Evolutionary conservation across 2,329 filamentous ascomycete genomes (phyloP), one percentile per base, ranked within the genome.

Genomic region (Spiromastix sp.): DNA sequence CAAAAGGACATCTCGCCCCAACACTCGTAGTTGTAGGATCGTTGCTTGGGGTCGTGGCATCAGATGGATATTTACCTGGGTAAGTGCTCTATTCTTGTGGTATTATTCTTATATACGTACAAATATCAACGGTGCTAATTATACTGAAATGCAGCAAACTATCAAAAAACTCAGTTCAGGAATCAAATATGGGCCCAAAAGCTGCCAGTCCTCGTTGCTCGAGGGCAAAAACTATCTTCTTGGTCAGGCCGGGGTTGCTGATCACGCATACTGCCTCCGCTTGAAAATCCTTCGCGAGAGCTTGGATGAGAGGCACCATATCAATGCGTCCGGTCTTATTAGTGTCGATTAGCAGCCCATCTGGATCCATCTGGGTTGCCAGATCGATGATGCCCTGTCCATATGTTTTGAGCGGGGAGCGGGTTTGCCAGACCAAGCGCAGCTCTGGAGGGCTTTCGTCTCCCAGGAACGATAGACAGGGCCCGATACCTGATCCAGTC

Each of bases 151-250:
- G n/a, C n/a, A n/a, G n/a, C n/a, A n/a, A n/a, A n/a, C n/a, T n/a
- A n/a, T n/a, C n/a, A n/a, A n/a, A n/a, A n/a, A n/a, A n/a, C n/a
- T n/a, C 21, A 24, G 7, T 5, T 35, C 52, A 76, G 28, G 71
- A 76, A 56, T 86, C 82, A 61, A 79, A 86, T 47, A 86, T 82
- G 6, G 81, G 78, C 5, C 81, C 82, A 57, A 72, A 85, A 6
- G 79, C 79, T 2, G 74, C 68, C 5, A 85, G 57, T 0, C 79
- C 78, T 37, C 77, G 66, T 24, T 65, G 68, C 58, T 85, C 79
- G 33, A 86, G 59, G 6, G 71, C 77, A 51, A 77, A 81, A 0
- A 85, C 79, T 2, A 85, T 67, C 59, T 73, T 74, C 48, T 68
- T 69, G 12, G 80, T 85, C 21, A 84, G 68, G 38, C 59, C 68